Base-by-base conservation (phyloP, 2,329 filamentous ascomycete species). In the Drechslera avenae region DNA sequence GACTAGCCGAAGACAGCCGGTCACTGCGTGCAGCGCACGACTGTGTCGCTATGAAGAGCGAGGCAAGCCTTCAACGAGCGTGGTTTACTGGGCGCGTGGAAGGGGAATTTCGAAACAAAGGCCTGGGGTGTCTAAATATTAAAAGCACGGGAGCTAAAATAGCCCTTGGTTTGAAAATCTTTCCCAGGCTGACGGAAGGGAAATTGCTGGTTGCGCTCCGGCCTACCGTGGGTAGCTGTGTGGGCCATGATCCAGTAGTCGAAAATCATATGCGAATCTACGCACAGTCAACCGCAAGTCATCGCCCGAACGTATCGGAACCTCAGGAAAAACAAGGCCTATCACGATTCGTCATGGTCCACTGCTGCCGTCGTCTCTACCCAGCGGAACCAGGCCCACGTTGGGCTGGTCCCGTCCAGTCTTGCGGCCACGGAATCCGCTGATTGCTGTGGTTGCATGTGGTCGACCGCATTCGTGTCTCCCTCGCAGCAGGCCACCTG, bases 101-200 rank as follows among this genome's bases (percentile, higher is more conserved):
- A 40, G 50, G 44, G 56, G 47, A 49, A 50, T 33, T 56, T 57
- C 48, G 45, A 51, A 45, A 54, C 50, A 58, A 58, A 57, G 50
- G 40, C 39, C 50, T 46, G 56, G 56, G 56, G 43, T 56, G 46
- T 46, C 46, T 31, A 53, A 51, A 52, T 63, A 64, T 66, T 62
- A 60, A 62, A 64, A 46, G 52, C 42, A 55, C 65, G 66, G 67
- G 65, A 70, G 60, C 67, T 70, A 70, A 66, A 64, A 56, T 67
- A 67, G 65, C 61, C 50, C 47, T 60, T 52, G 55, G 50, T 54
- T 55, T 58, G 56, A 61, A 66, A 66, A 62, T 54, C 56, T 62
- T 63, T 63, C 52, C 52, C 55, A 60, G 58, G 54, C 56, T 49
- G 44, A 56, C 57, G 58, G 56, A 59, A 60, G 52, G 28, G 55